Base-by-base conservation (phyloP, 73 alveolate species). In the Paramecium octaurelia region DNA sequence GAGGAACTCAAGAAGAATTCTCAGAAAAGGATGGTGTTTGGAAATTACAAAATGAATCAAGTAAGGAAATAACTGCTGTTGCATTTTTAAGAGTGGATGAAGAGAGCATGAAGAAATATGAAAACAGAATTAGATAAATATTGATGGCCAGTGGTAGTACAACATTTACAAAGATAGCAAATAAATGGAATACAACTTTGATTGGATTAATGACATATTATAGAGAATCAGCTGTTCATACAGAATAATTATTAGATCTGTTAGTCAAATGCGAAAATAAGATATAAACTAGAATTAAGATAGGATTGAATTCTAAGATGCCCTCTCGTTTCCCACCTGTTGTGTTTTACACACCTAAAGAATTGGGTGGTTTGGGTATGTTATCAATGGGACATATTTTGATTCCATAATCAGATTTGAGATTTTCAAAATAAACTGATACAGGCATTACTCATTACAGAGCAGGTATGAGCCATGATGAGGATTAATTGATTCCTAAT, bases 311-410 rank as follows among this genome's bases (percentile, higher is more conserved):
- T 94, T 98, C 99, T 57, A 99, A 99, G 95, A 99, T 99, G 99
- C 99, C 99, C 40, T 95, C 99, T 59, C 96, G 99, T 34, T 99
- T 99, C 98, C 99, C 99, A 0, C 99, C 99, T 0, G 99, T 99
- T 46, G 99, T 99, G 29, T 99, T 99, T 96, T 99, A 99, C 95
- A 99, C 97, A 3, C 95, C 97, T 0, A 94, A 92, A 92, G 97
- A 92, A 94, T 93, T 93, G 16, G 97, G 95, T 23, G 97, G 97
- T 27, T 87, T 94, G 42, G 95, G 97, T 40, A 96, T 96, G 98
- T 94, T 98, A 50, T 97, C 99, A 12, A 98, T 98, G 99, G 99
- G 99, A 3, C 99, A 99, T 95, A 99, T 99, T 71, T 94, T 99
- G 87, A 99, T 99, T 34, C 99, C 99, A 18, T 98, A 98, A 97